These are phyloP conservation scores for Clohesyomyces aquaticus DNA, from an alignment of 495 filamentous ascomycete species.

Conservation along the genomic window DNA sequence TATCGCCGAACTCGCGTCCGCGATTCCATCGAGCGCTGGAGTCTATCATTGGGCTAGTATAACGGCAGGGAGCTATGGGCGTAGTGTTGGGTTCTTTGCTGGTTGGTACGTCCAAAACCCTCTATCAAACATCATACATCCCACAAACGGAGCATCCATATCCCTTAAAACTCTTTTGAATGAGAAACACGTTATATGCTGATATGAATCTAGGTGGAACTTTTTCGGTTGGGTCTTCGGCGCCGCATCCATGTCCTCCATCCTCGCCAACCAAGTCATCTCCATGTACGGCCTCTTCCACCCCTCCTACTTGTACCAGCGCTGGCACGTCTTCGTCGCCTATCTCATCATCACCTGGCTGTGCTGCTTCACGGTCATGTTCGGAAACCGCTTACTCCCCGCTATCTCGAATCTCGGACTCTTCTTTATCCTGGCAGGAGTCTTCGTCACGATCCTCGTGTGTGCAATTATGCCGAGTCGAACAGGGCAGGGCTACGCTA, in stretches of 20 bases:
- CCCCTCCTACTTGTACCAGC: constrained; percentile 60
- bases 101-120: constrained; percentile 59
- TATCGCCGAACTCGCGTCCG: constrained; percentile 73
- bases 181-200: too few relatives aligned
- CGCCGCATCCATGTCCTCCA: constrained; percentile 67
- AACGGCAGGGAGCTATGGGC: constrained; percentile 68
- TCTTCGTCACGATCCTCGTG: constrained; percentile 73
- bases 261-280: constrained; percentile 69
- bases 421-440: constrained; percentile 69
- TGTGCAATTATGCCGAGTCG: constrained; percentile 71
- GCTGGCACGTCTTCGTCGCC: constrained; percentile 77
- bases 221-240: constrained; percentile 77
- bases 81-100: constrained; percentile 73
- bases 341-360: constrained; percentile 71
- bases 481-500: constrained; percentile 43
- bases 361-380: constrained; percentile 65
- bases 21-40: constrained; percentile 78
- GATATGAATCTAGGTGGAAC: constrained; percentile 53
- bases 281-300: constrained; percentile 75
- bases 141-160: too few relatives aligned
- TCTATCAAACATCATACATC: too few relatives aligned
- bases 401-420: constrained; percentile 67
- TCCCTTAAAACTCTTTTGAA: too few relatives aligned
- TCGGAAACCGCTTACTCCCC: constrained; percentile 70
- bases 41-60: constrained; percentile 88